Evolutionary conservation across 345 rosid genomes (phyloP).

Genomic region (Pugionium dolabratum): DNA sequence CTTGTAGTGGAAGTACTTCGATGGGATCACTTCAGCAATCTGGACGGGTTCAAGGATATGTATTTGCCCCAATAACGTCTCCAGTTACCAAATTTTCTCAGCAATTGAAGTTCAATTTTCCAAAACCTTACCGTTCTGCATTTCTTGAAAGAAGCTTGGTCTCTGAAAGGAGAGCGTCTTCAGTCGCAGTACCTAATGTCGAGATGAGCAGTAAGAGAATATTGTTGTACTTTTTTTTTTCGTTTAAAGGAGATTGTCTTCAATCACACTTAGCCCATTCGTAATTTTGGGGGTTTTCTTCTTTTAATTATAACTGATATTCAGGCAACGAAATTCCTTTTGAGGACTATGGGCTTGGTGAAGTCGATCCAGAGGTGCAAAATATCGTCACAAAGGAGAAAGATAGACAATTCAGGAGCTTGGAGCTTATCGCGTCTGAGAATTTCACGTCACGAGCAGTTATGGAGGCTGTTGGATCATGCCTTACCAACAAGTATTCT

Average conservation of each 20-base stretch:
- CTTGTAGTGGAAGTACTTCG: conserved; percentile 54
- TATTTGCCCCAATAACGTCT: conserved; percentile 40
- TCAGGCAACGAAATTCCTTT: conserved; percentile 52
- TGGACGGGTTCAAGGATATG: conserved; percentile 43
- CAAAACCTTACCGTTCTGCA: conserved; percentile 41
- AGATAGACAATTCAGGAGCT: conserved; percentile 83
- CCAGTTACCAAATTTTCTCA: conserved; percentile 42
- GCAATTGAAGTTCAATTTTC: conserved; percentile 45
- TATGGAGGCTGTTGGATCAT: conserved; percentile 96
- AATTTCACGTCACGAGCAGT: conserved; percentile 93
- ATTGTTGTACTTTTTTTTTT: not conserved
- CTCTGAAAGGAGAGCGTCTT: conserved; percentile 53
- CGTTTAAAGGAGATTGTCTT: not conserved
- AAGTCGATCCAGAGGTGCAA: conserved; percentile 77
- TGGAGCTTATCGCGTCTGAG: conserved; percentile 92
- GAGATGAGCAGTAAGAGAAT: conserved; percentile 53
- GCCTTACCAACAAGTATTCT: conserved; percentile 91
- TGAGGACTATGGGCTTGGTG: conserved; percentile 56
- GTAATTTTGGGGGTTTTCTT: no score
- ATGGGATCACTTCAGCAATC: conserved; percentile 67
- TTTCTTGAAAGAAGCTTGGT: conserved; percentile 48
- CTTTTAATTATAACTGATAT: conserved; percentile 7
- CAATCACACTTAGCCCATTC: no score
- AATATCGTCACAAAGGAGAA: conserved; percentile 70
- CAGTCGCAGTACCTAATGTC: conserved; percentile 54